A percentile compares a stretch with the other conserved stretches of the same genome.
Evolutionary conservation across 768 basidiomycete species (phyloP).

Genomic region (Hygrophorus pudorinus): DNA sequence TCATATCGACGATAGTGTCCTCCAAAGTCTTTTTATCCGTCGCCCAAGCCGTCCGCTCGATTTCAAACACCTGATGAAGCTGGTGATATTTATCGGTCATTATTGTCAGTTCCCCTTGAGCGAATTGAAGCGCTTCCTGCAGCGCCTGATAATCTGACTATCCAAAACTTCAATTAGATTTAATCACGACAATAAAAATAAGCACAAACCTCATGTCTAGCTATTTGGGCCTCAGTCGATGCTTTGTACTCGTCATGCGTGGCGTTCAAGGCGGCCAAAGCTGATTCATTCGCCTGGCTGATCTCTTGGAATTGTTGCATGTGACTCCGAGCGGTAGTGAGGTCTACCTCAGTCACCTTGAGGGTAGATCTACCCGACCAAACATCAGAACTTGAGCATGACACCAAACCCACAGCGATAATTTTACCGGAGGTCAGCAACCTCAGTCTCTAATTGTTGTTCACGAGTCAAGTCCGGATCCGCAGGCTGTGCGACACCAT

Average conservation of each 20-base stretch:
- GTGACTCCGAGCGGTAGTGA: slow-evolving; percentile 58
- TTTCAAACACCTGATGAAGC: slow-evolving; percentile 55
- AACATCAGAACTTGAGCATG: slow-evolving; percentile 1
- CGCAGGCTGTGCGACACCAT: slow-evolving; percentile 21
- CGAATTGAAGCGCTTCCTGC: slow-evolving; percentile 46
- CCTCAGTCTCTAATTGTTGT: slow-evolving; percentile 74
- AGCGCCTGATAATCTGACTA: slow-evolving; percentile 59
- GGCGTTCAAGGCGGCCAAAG: slow-evolving; percentile 54
- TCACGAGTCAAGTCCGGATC: slow-evolving; percentile 51
- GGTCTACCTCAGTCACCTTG: slow-evolving; percentile 70
- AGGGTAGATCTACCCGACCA: slow-evolving; percentile 46
- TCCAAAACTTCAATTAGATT: background rate
- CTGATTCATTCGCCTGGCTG: slow-evolving; percentile 71
- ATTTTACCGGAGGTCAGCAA: slow-evolving; percentile 72
- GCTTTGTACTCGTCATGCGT: slow-evolving; percentile 78
- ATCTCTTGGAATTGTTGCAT: slow-evolving; percentile 84
- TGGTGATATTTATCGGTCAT: slow-evolving; percentile 42
- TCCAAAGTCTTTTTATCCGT: slow-evolving; percentile 78
- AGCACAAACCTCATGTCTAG: slow-evolving; percentile 50
- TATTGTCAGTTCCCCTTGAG: slow-evolving; percentile 44
- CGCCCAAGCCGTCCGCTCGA: slow-evolving; percentile 59
- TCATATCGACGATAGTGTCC: slow-evolving; percentile 74
- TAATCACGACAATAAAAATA: background rate
- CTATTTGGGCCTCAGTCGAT: slow-evolving; percentile 58
- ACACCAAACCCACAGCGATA: background rate